Evolutionary conservation across 441 rosid genomes (phyloP).

Genomic region (Breynia disticha): DNA sequence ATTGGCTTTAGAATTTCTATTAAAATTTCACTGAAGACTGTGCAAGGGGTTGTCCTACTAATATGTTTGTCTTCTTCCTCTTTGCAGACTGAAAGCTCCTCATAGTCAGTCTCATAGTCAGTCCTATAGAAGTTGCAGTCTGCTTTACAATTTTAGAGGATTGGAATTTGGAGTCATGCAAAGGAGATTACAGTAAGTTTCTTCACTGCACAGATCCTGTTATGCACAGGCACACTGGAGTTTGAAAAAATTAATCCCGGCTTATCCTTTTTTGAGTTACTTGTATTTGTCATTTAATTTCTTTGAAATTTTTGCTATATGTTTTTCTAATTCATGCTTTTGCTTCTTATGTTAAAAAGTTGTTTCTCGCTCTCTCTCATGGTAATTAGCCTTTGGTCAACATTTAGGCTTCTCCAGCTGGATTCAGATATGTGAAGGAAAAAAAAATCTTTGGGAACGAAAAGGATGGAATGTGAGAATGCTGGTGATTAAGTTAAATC

Average conservation of each 20-base stretch:
- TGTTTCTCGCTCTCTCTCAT: neutral
- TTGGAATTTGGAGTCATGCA: neutral
- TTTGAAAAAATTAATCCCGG: neutral
- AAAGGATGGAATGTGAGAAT: conserved; percentile 2
- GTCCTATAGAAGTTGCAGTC: neutral
- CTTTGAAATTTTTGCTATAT: neutral
- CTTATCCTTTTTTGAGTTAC: neutral
- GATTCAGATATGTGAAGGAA: neutral
- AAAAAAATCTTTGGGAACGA: neutral
- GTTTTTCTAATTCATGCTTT: conserved; percentile 1
- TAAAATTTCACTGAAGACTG: neutral
- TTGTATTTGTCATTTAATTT: neutral
- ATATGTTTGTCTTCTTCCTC: no score
- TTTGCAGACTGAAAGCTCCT: no score
- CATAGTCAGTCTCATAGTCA: no score
- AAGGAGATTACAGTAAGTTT: neutral
- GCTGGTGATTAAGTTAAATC: neutral
- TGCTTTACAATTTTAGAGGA: neutral
- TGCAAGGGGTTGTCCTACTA: no score
- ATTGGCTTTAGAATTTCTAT: neutral
- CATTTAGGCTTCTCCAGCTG: no score
- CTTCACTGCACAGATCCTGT: neutral
- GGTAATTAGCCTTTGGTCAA: neutral
- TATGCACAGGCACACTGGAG: neutral
- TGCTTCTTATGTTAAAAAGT: no score